A percentile compares a stretch with the other conserved stretches of the same genome.
Conservation (phyloP, 345 rosid genomes). For the Populus euphratica region DNA sequence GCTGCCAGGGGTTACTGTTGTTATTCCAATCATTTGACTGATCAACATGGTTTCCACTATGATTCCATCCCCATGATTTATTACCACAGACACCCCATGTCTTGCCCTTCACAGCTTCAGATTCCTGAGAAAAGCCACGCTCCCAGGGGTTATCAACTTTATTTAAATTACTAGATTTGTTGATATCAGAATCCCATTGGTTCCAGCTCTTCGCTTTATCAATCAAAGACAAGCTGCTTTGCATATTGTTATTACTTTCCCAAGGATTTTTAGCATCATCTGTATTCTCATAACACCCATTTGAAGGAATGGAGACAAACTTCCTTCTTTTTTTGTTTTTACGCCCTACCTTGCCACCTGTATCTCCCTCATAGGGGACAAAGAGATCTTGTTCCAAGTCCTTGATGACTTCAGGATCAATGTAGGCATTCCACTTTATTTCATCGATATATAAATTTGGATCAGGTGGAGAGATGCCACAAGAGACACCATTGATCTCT, state of each 20-base stretch:
- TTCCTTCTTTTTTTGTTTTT: constrained; percentile 19
- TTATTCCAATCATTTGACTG: constrained; percentile 6
- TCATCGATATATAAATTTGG: constrained; percentile 56
- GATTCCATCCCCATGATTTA: constrained; percentile 11
- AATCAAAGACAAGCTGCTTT: constrained; percentile 20
- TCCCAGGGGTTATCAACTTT: constrained; percentile 45
- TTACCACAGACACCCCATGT: constrained; percentile 13
- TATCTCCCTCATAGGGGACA: constrained; percentile 40
- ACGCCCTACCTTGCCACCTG: constrained; percentile 18
- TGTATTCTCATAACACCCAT: constrained; percentile 24
- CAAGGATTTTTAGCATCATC: constrained; percentile 33
- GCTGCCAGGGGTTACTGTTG: constrained; percentile 19
- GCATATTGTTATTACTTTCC: constrained; percentile 22
- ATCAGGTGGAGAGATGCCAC: constrained; percentile 55
- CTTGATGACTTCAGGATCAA: constrained; percentile 61
- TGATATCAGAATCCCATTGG: constrained; percentile 18
- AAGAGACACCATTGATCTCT: constrained; percentile 43
- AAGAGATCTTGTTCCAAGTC: constrained; percentile 56
- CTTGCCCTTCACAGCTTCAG: constrained; percentile 26
- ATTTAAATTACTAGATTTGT: constrained; percentile 14
- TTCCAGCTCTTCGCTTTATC: constrained; percentile 27
- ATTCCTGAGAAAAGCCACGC: constrained; percentile 20
- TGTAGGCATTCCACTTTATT: constrained; percentile 59
- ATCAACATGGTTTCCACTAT: background rate
- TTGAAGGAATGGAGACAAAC: constrained; percentile 16